Conservation (phyloP, 1,284 basidiomycete genomes). For the Cystobasidiaceae sp. region DNA sequence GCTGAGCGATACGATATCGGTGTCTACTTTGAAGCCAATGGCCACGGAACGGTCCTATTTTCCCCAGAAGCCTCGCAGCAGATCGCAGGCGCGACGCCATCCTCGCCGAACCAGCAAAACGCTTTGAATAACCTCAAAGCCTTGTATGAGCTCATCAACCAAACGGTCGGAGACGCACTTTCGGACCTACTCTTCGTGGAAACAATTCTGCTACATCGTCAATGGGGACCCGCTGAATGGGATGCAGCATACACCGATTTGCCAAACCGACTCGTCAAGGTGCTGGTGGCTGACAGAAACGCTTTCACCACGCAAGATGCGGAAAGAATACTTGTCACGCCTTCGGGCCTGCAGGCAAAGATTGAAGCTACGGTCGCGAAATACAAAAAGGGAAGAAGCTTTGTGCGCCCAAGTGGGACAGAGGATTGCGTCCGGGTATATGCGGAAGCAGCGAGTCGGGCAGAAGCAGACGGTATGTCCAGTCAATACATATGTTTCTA, state of each 20-base stretch:
- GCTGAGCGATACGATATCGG: constrained; percentile 91
- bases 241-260: constrained; percentile 88
- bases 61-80: constrained; percentile 64
- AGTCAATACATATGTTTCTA: background rate
- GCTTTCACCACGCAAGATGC: constrained; percentile 90
- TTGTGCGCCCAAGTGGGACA: constrained; percentile 94
- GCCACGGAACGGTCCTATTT: constrained; percentile 96
- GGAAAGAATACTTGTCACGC: constrained; percentile 77
- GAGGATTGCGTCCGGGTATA: constrained; percentile 98
- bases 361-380: constrained; percentile 78
- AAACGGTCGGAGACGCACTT: constrained; percentile 95
- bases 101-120: constrained; percentile 70
- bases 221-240: constrained; percentile 82
- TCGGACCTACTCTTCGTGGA: constrained; percentile 96
- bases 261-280: constrained; percentile 95
- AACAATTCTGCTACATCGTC: constrained; percentile 79
- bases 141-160: constrained; percentile 84
- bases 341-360: constrained; percentile 73
- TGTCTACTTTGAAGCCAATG: constrained; percentile 99
- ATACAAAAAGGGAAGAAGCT: constrained; percentile 79
- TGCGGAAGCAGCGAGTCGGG: constrained; percentile 74
- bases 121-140: constrained; percentile 71
- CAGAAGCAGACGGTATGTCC: constrained; percentile 69
- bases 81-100: constrained; percentile 62
- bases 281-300: constrained; percentile 76